Evolutionary conservation across 2,329 filamentous ascomycete species (phyloP).

Genomic region (Colletotrichum magnum): DNA sequence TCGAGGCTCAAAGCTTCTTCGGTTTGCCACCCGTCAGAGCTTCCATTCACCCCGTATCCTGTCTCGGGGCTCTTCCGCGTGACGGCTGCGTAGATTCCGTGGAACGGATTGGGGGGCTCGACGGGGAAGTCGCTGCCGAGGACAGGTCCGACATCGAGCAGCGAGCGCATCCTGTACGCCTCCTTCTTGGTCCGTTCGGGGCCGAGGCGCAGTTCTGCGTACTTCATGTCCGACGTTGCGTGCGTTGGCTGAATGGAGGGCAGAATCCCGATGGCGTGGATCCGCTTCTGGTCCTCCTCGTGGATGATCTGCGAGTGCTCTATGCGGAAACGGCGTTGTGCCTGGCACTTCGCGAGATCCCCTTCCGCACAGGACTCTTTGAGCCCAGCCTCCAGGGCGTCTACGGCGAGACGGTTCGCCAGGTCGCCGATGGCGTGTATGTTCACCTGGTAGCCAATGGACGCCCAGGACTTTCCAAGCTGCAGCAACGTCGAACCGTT

Average conservation of each 20-base stretch:
- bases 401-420: constrained; percentile 75
- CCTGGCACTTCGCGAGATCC: constrained; percentile 64
- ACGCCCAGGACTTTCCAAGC: constrained; percentile 71
- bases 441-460: constrained; percentile 75
- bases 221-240: constrained; percentile 79
- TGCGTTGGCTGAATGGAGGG: constrained; percentile 81
- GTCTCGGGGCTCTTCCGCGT: constrained; percentile 72
- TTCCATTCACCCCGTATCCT: constrained; percentile 63
- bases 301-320: constrained; percentile 81
- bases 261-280: constrained; percentile 72
- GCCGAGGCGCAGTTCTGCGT: constrained; percentile 74
- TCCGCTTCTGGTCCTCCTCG: constrained; percentile 72
- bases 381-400: constrained; percentile 73
- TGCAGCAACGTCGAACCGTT: constrained; percentile 71
- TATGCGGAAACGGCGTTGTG: constrained; percentile 73
- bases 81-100: constrained; percentile 78
- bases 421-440: constrained; percentile 81
- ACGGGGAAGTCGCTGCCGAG: constrained; percentile 81
- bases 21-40: constrained; percentile 68
- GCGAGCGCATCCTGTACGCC: constrained; percentile 77
- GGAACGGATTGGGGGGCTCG: constrained; percentile 76
- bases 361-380: constrained; percentile 63
- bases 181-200: constrained; percentile 64
- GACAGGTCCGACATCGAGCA: constrained; percentile 68
- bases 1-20: constrained; percentile 71